Evolutionary conservation across 441 rosid species (phyloP).

Genomic region (Bruguiera hainesii): DNA sequence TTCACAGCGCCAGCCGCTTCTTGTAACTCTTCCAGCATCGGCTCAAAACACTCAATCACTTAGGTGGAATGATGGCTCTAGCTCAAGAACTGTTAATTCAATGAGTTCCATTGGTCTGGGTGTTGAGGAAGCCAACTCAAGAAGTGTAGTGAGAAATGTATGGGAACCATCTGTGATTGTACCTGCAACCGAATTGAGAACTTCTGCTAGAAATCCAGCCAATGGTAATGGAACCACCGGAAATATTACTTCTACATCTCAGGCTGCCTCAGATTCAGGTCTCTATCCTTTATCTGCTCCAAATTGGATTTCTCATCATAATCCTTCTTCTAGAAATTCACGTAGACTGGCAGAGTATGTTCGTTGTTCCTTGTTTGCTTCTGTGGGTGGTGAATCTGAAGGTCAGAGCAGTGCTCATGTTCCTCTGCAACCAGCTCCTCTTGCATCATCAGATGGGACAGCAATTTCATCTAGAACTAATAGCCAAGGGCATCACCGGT

Average conservation of each 20-base stretch:
- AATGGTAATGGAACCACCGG: conserved; percentile 35
- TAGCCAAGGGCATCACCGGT: conserved; percentile 45
- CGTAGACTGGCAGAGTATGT: conserved; percentile 66
- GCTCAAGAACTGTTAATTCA: conserved; percentile 41
- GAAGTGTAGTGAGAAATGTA: conserved; percentile 37
- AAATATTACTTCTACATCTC: conserved; percentile 53
- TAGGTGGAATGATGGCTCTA: conserved; percentile 56
- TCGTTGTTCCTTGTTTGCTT: conserved; percentile 66
- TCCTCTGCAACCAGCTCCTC: conserved; percentile 35
- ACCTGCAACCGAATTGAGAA: conserved; percentile 51
- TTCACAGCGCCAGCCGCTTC: conserved; percentile 39
- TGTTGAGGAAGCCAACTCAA: conserved; percentile 45
- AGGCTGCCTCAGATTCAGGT: conserved; percentile 41
- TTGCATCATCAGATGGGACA: conserved; percentile 43
- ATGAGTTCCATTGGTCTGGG: conserved; percentile 35
- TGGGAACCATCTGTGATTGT: conserved; percentile 51
- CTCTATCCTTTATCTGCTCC: conserved; percentile 50
- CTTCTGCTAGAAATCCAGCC: conserved; percentile 33
- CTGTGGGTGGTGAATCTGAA: conserved; percentile 42
- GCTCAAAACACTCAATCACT: conserved; percentile 50
- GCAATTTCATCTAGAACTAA: conserved; percentile 44
- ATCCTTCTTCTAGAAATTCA: conserved; percentile 43
- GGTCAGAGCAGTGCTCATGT: conserved; percentile 43
- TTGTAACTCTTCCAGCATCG: conserved; percentile 44
- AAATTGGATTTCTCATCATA: conserved; percentile 49